Conservation (phyloP, 306 rosid species). For the Rosa multiflora region DNA sequence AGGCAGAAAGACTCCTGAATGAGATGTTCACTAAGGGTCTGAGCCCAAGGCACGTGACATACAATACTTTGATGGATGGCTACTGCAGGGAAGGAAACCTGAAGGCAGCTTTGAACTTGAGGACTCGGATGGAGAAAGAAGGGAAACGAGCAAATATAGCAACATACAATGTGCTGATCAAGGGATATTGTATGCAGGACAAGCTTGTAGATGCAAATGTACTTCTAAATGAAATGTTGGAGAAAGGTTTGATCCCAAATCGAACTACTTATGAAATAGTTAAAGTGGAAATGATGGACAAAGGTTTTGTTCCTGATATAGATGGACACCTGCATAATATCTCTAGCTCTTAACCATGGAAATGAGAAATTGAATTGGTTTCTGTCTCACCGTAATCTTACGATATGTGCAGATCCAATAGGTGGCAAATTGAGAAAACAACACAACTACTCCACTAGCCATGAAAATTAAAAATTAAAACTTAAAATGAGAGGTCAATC, state of each 20-base stretch:
- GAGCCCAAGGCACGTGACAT: constrained; percentile 65
- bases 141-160: constrained; percentile 68
- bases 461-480: too few species aligned
- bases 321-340: constrained; percentile 80
- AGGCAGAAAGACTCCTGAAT: constrained; percentile 57
- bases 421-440: too few species aligned
- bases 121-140: constrained; percentile 73
- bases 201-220: constrained; percentile 73
- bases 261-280: constrained; percentile 70
- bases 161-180: constrained; percentile 75
- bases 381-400: background rate
- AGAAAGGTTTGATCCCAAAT: constrained; percentile 81
- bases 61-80: constrained; percentile 81
- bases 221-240: constrained; percentile 91
- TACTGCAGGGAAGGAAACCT: constrained; percentile 65
- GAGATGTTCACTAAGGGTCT: constrained; percentile 58
- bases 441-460: too few species aligned
- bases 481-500: too few species aligned
- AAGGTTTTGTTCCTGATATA: constrained; percentile 80
- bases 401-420: too few species aligned
- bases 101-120: constrained; percentile 68
- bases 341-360: constrained; percentile 38
- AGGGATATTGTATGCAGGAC: constrained; percentile 58
- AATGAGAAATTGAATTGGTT: constrained; percentile 1
- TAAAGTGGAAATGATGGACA: constrained; percentile 79